These are phyloP conservation scores for Aspergillus aculeatus DNA, from an alignment of 2,329 filamentous ascomycete species.

Conservation along the genomic window DNA sequence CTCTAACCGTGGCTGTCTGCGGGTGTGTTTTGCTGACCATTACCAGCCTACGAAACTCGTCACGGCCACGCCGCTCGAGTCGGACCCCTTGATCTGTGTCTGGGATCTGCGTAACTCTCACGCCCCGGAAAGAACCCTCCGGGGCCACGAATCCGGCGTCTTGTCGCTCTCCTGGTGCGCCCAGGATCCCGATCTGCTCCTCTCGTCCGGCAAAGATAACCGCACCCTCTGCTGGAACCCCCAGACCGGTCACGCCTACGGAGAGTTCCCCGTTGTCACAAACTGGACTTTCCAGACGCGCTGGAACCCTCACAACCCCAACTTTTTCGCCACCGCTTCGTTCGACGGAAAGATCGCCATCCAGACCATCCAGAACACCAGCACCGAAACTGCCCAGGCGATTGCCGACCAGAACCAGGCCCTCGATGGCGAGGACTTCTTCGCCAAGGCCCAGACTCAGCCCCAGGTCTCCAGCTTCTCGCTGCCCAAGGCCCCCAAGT, in stretches of 20 bases:
- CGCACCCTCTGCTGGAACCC: constrained; percentile 95
- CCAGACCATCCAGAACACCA: constrained; percentile 92
- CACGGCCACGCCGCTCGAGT: constrained; percentile 87
- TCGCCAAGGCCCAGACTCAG: constrained; percentile 86
- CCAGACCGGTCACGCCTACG: constrained; percentile 79
- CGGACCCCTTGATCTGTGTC: constrained; percentile 79
- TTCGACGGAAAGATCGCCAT: constrained; percentile 96
- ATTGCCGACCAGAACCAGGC: constrained; percentile 63
- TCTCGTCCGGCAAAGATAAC: constrained; percentile 97
- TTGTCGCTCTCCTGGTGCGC: constrained; percentile 93
- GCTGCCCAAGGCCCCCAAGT: constrained; percentile 79
- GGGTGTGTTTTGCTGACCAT: constrained; percentile 15
- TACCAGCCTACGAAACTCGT: constrained; percentile 77
- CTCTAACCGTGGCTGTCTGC: not conserved
- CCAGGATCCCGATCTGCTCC: constrained; percentile 81
- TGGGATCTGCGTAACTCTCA: constrained; percentile 98
- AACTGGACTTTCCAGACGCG: constrained; percentile 98
- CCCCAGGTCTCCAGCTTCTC: constrained; percentile 89
- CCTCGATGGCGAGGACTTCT: constrained; percentile 92
- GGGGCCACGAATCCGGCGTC: constrained; percentile 92
- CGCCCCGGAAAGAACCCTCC: constrained; percentile 79
- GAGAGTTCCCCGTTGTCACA: constrained; percentile 95
- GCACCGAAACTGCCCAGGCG: constrained; percentile 65
- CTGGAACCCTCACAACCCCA: constrained; percentile 92
- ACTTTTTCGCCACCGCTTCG: constrained; percentile 87